Conservation (phyloP, 768 basidiomycete species). For the Clathrus columnatus region DNA sequence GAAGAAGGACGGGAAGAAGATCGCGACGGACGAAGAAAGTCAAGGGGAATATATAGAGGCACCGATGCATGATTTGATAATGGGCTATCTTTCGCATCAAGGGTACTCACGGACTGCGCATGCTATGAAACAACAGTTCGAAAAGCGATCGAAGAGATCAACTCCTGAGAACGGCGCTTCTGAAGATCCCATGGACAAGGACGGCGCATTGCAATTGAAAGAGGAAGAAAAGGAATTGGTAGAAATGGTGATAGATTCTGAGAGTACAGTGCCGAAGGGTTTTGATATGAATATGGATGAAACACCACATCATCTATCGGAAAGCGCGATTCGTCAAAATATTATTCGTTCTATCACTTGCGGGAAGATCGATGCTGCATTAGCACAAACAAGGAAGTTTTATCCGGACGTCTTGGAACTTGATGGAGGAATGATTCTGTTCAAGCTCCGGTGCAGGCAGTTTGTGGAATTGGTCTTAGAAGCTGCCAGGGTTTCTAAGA, state of each 20-base stretch:
- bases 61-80: constrained; percentile 63
- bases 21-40: constrained; percentile 19
- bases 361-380: constrained; percentile 65
- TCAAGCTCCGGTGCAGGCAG: constrained; percentile 76
- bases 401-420: constrained; percentile 59
- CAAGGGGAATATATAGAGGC: constrained; percentile 46
- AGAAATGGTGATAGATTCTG: constrained; percentile 23
- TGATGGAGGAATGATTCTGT: constrained; percentile 62
- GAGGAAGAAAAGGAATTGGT: constrained; percentile 4
- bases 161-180: neutral
- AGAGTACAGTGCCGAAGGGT: constrained; percentile 24
- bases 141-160: constrained; percentile 1
- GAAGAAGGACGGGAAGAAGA: constrained; percentile 3
- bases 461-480: constrained; percentile 77
- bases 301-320: neutral
- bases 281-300: constrained; percentile 13
- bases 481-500: constrained; percentile 54
- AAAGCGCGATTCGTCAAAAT: constrained; percentile 37
- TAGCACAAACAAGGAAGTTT: constrained; percentile 44
- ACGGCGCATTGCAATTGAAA: neutral
- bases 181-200: neutral
- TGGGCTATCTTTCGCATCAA: constrained; percentile 76
- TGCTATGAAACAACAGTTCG: constrained; percentile 49
- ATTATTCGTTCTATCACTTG: constrained; percentile 60
- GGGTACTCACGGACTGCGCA: constrained; percentile 69